Conservation (phyloP, 1,139 yeast genomes). For the Kodamaea sp. region DNA sequence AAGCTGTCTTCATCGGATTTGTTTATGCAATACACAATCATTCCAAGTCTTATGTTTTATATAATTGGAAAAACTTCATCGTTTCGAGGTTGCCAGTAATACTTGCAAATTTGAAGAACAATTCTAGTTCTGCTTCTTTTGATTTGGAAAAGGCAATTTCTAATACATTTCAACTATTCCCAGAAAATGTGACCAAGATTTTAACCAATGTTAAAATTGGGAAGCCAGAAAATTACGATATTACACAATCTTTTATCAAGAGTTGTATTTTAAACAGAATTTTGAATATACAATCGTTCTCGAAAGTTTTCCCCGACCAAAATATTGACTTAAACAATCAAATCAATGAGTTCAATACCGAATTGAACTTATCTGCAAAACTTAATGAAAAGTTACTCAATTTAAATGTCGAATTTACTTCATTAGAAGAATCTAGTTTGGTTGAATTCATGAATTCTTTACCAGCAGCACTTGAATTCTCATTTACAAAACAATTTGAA, state of each 20-base stretch:
- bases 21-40: conserved; percentile 16
- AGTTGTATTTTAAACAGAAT: conserved; percentile 37
- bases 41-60: conserved; percentile 23
- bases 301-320: conserved; percentile 35
- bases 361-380: conserved; percentile 8
- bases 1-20: conserved; percentile 20
- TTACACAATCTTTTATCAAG: conserved; percentile 55
- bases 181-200: conserved; percentile 9
- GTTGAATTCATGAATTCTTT: conserved; percentile 30
- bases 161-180: conserved; percentile 16
- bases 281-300: conserved; percentile 42
- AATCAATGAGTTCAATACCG: conserved; percentile 8
- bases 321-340: conserved; percentile 5
- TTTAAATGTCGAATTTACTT: conserved; percentile 52
- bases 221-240: conserved; percentile 36
- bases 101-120: conserved; percentile 15
- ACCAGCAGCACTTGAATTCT: conserved; percentile 33
- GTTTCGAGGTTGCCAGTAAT: conserved; percentile 28
- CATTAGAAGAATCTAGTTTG: conserved; percentile 50
- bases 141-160: conserved; percentile 14
- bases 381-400: conserved; percentile 37
- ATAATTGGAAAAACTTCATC: conserved; percentile 37
- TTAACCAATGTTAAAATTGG: conserved; percentile 11
- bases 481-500: conserved; percentile 37
- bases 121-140: conserved; percentile 7